These are phyloP conservation scores for Kalaharituber pfeilii DNA, from an alignment of 2,329 filamentous ascomycete species.

Conservation along the genomic window DNA sequence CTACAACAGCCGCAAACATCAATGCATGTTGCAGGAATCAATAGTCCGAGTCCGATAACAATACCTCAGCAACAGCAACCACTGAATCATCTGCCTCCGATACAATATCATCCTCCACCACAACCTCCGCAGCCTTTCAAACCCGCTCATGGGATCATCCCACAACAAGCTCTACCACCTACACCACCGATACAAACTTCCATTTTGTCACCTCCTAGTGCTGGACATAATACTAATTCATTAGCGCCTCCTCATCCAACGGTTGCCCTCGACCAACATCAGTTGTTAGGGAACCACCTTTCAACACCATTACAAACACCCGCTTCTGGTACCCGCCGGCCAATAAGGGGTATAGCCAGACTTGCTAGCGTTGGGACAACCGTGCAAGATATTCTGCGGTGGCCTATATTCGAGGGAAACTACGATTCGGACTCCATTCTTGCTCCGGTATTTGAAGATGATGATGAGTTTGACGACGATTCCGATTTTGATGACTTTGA, in stretches of 20 bases:
- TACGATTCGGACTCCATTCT: conserved; percentile 12
- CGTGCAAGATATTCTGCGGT: conserved; percentile 23
- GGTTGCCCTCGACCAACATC: too few relatives aligned
- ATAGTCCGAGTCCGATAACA: too few relatives aligned
- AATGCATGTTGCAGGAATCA: neutral
- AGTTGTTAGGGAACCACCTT: too few relatives aligned
- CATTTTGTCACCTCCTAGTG: neutral
- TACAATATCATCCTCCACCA: neutral
- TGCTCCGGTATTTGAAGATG: conserved; percentile 16
- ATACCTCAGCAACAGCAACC: too few relatives aligned
- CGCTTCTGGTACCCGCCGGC: neutral
- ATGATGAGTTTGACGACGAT: conserved; percentile 16
- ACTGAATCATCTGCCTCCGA: neutral
- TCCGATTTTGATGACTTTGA: conserved; percentile 6
- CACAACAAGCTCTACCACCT: neutral
- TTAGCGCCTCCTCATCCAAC: neutral
- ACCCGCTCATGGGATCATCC: neutral
- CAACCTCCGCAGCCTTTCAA: neutral
- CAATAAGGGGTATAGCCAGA: neutral
- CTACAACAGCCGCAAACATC: neutral
- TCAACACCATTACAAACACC: neutral
- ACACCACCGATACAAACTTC: neutral
- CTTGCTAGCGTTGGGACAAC: conserved; percentile 12
- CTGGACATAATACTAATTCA: too few relatives aligned
- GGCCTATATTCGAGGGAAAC: conserved; percentile 23